Base-by-base conservation (phyloP, 2,329 filamentous ascomycete genomes). In the Zarea fungicola region DNA sequence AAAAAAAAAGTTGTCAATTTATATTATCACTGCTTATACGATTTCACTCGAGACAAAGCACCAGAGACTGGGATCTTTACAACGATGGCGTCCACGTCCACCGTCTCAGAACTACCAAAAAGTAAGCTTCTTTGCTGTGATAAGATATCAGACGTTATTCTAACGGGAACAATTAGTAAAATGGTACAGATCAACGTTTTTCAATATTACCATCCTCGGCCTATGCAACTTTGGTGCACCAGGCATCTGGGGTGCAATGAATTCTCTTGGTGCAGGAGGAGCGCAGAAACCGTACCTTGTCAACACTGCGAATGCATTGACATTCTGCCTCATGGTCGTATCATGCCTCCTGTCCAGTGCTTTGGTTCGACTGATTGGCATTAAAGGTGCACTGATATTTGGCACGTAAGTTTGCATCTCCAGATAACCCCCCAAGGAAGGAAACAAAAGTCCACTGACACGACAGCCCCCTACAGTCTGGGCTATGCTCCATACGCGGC, bases 221-320 rank as follows among this genome's bases (percentile, higher is more conserved):
- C 64, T 88, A 9, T 87, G 82, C 65, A 87, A 85, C 59, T 79
- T 89, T 53, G 71, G 81, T 1, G 84, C 84, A 0, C 85, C 84
- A 0, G 85, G 85, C 1, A 84, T 88, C 52, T 88, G 84, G 84
- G 77, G 74, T 11, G 83, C 83, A 7, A 85, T 88, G 83, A 88
- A 87, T 66, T 82, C 77, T 0, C 74, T 89, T 1, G 85, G 85
- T 9, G 85, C 83, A 1, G 85, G 85, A 42, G 85, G 85, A 3
- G 74, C 78, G 25, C 74, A 81, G 54, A 73, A 75, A 8, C 85
- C 85, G 0, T 75, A 81, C 56, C 72, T 88, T 1, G 80, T 89
- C 42, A 88, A 87, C 57, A 75, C 80, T 0, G 84, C 83, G 13
- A 89, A 89, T 55, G 80, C 84, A 0, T 63, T 88, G 32, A 87